phyloP scores from a whole-genome alignment of 306 rosid genomes.

The Castanea mollissima region DNA sequence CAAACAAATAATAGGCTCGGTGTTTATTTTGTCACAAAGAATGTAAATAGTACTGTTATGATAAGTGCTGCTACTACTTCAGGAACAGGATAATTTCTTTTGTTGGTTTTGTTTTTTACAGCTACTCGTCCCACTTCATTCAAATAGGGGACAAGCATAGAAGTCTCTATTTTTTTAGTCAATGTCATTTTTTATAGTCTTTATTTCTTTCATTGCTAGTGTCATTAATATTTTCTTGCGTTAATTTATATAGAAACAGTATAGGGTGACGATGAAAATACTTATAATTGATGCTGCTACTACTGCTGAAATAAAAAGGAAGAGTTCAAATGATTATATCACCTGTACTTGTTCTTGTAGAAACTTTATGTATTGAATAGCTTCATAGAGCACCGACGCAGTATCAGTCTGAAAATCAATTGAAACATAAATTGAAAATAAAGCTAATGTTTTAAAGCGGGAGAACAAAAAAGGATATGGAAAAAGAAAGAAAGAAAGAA shows the following conservation, averaged over 20 bases:
- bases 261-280: no score
- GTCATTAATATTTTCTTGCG: no score
- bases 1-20: no score
- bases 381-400: slow-evolving; percentile 90
- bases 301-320: neutral
- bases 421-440: neutral
- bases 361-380: slow-evolving; percentile 83
- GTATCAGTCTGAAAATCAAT: slow-evolving; percentile 79
- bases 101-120: neutral
- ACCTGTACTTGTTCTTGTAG: slow-evolving; percentile 92
- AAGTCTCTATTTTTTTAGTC: no score
- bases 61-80: neutral
- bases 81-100: neutral
- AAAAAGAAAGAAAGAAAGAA: neutral
- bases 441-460: slow-evolving; percentile 9
- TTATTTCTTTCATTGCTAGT: neutral
- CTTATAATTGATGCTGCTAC: no score
- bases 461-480: slow-evolving; percentile 32
- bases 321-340: neutral
- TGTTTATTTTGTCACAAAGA: neutral
- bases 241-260: no score
- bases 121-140: neutral
- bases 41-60: neutral
- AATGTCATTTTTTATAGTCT: neutral
- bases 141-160: neutral